These are phyloP conservation scores for Ampelomyces quisqualis DNA, from an alignment of 2,329 filamentous ascomycete species.

Conservation along the genomic window DNA sequence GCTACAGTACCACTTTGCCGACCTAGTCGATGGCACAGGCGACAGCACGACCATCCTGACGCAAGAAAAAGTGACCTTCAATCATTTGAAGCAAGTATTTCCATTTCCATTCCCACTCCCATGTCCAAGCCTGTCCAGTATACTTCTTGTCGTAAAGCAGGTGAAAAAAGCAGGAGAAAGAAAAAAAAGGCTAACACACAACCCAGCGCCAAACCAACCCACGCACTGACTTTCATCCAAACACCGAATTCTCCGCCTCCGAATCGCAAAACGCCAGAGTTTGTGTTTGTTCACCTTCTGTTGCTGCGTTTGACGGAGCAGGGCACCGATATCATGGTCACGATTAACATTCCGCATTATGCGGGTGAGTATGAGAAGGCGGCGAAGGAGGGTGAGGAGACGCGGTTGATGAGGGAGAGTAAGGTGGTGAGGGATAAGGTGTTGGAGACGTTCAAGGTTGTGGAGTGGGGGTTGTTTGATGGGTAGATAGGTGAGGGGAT, in stretches of 20 bases:
- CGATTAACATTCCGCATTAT: slow-evolving; percentile 85
- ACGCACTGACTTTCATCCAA: slow-evolving; percentile 66
- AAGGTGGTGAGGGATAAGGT: slow-evolving; percentile 69
- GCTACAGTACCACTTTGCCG: slow-evolving; percentile 52
- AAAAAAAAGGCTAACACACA: not conserved
- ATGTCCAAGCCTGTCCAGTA: too few species aligned
- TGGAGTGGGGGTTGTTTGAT: slow-evolving; percentile 75
- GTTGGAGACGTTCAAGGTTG: slow-evolving; percentile 72
- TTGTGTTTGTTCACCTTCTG: slow-evolving; percentile 74
- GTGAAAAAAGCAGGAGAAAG: too few species aligned
- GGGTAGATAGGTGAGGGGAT: slow-evolving; percentile 12
- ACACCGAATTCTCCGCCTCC: slow-evolving; percentile 45
- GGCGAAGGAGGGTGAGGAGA: slow-evolving; percentile 60
- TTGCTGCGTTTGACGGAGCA: slow-evolving; percentile 74
- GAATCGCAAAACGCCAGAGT: slow-evolving; percentile 47
- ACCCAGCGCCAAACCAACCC: slow-evolving; percentile 56
- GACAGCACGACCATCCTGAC: slow-evolving; percentile 41
- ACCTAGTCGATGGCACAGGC: slow-evolving; percentile 46
- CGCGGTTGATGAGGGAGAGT: slow-evolving; percentile 61
- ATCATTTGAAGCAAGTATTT: slow-evolving; percentile 42
- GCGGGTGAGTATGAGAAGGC: slow-evolving; percentile 71
- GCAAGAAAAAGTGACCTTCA: slow-evolving; percentile 31
- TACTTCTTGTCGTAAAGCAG: too few species aligned
- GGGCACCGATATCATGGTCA: slow-evolving; percentile 78
- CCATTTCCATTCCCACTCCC: too few species aligned